Evolutionary conservation across 257 asterid species (phyloP).

Genomic region (Solanum peruvianum): DNA sequence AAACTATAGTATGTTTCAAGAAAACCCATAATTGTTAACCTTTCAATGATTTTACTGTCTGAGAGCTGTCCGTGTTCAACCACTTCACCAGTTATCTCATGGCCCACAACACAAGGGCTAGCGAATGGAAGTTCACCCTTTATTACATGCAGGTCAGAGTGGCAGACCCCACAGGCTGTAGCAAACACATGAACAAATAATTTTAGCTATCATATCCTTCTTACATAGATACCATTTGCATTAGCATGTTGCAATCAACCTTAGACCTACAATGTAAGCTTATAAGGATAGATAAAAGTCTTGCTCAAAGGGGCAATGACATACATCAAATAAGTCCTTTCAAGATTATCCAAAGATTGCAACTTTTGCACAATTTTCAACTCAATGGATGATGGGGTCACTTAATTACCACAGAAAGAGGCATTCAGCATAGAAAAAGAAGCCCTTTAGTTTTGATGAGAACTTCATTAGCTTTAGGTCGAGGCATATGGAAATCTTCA

Average conservation of each 20-base stretch:
- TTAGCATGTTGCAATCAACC: background rate
- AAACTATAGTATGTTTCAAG: background rate
- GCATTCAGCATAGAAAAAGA: background rate
- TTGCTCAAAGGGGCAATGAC: background rate
- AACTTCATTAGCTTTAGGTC: conserved; percentile 80
- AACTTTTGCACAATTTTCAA: background rate
- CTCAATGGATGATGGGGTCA: background rate
- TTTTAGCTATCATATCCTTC: background rate
- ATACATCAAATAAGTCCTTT: too few species aligned
- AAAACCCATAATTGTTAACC: conserved; percentile 22
- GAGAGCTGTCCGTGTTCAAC: conserved; percentile 81
- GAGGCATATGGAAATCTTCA: conserved; percentile 90
- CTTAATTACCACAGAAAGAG: background rate
- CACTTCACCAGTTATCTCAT: conserved; percentile 97
- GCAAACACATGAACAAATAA: conserved; percentile 2
- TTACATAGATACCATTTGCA: background rate
- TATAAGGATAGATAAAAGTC: background rate
- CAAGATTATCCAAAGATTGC: background rate
- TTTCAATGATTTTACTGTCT: conserved; percentile 51
- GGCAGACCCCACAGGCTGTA: conserved; percentile 99
- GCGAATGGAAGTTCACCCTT: conserved; percentile 97
- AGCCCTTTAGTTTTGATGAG: conserved; percentile 85
- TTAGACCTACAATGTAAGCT: background rate
- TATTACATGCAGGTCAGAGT: conserved; percentile 89
- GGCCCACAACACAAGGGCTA: conserved; percentile 92